Evolutionary conservation across 2,329 filamentous ascomycete genomes (phyloP), one percentile per base, ranked within the genome.

Genomic region (Mycosphaerella arachidis): DNA sequence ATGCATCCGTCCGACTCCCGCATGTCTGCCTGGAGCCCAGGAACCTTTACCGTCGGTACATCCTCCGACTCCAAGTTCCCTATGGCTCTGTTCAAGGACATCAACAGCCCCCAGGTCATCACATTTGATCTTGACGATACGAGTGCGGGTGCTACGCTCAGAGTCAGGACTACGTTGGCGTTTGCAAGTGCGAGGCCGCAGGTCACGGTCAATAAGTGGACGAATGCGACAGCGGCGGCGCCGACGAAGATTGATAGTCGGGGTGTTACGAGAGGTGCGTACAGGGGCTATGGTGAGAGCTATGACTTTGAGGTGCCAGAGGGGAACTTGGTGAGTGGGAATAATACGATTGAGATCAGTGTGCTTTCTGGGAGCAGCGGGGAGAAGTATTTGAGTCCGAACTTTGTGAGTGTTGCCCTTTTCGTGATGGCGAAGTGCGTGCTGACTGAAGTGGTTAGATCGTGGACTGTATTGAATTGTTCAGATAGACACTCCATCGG

Each of bases 1-100:
- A 89, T 89, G 86, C 86, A 89, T 70, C 86, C 86, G 3, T 84
- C 83, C 4, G 86, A 67, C 33, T 51, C 46, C 13, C 57, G 62
- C 1, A 63, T 63, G 61, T 45, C 30, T 2, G 20, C 50, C 2
- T 63, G 61, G 61, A 48, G 53, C 12, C 58, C 58, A 5, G 50
- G 53, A 12, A 59, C 58, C 0, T 63, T 61, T 30, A 51, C 50
- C 7, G 56, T 63, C 24, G 56, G 56, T 13, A 54, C 51, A 3
- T 58, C 58, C 0, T 33, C 48, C 6, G 53, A 56, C 24, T 48
- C 54, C 7, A 50, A 56, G 3, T 51, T 63, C 40, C 58, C 61
- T 2, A 63, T 63, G 61, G 61, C 61, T 13, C 51, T 63, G 1
- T 63, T 63, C 58, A 56, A 61, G 37, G 48, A 46, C 13, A 53